Conservation (phyloP, 2,329 filamentous ascomycete genomes). For the Colletotrichum cuscutae region DNA sequence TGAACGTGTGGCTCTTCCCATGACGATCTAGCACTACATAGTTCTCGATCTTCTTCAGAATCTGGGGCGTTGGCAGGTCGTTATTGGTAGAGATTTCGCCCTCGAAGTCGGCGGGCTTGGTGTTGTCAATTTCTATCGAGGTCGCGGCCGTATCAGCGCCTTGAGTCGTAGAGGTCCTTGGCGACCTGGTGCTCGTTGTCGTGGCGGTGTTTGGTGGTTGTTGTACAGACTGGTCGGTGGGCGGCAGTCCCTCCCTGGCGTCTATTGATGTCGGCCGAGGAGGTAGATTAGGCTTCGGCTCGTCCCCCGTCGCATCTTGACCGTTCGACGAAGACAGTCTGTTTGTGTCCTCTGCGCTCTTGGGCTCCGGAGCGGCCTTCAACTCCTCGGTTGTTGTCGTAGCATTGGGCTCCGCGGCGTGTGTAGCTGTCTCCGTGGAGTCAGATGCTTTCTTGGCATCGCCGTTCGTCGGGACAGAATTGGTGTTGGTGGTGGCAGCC, state of each 20-base stretch:
- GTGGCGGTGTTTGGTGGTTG: constrained; percentile 6
- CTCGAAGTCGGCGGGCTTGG: constrained; percentile 62
- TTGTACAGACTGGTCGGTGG: constrained; percentile 1
- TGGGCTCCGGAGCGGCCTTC: not conserved
- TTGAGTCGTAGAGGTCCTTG: constrained; percentile 23
- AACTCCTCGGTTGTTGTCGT: not conserved
- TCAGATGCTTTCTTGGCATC: constrained; percentile 20
- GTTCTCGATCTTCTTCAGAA: constrained; percentile 62
- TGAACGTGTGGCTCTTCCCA: constrained; percentile 70
- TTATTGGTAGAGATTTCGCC: constrained; percentile 67
- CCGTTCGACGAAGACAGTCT: not conserved
- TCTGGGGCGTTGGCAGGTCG: constrained; percentile 60
- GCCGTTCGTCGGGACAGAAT: not conserved
- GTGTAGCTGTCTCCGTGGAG: constrained; percentile 5
- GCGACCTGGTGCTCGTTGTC: constrained; percentile 15
- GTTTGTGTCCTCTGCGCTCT: not conserved
- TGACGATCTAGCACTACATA: constrained; percentile 70
- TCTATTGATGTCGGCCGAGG: constrained; percentile 2
- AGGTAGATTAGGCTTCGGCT: not conserved
- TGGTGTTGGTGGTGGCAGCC: constrained; percentile 10
- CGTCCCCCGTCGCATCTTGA: constrained; percentile 9
- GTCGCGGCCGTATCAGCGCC: constrained; percentile 26
- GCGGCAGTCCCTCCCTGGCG: not conserved
- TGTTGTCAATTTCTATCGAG: constrained; percentile 48
- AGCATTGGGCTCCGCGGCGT: not conserved